These are phyloP conservation scores for Ceriops tagal DNA, from an alignment of 345 rosid species.

Conservation along the genomic window DNA sequence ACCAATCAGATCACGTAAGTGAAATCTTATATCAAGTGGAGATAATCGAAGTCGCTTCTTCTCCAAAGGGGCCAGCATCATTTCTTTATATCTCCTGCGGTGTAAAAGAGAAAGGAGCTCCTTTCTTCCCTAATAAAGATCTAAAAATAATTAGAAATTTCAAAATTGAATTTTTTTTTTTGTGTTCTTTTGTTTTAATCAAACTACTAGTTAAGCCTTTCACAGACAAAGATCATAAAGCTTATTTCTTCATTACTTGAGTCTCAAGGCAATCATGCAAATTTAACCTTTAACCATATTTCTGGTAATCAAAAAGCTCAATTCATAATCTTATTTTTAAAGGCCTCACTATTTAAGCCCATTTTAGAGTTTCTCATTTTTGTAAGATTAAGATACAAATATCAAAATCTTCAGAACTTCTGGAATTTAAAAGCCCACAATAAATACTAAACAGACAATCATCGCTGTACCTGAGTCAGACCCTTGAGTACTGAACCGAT, in stretches of 20 bases:
- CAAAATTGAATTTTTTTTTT: neutral
- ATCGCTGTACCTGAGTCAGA: constrained; percentile 59
- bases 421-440: neutral
- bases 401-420: neutral
- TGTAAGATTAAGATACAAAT: neutral
- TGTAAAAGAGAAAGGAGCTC: constrained; percentile 74
- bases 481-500: constrained; percentile 81
- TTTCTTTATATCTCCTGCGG: constrained; percentile 82
- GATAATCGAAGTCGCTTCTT: constrained; percentile 76
- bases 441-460: neutral
- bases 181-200: neutral
- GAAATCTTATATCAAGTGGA: constrained; percentile 90
- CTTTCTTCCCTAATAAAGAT: constrained; percentile 68
- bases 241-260: too few species aligned
- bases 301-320: too few species aligned
- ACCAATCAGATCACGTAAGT: constrained; percentile 89
- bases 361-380: neutral
- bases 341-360: too few species aligned
- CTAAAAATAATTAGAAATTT: neutral
- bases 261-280: too few species aligned
- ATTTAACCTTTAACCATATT: too few species aligned
- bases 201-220: too few species aligned
- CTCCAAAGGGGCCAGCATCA: constrained; percentile 80
- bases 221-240: too few species aligned
- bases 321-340: too few species aligned